Percentiles rank a stretch among this genome's conserved stretches.
Conservation (phyloP, 2,329 filamentous ascomycete genomes). For the Akanthomyces muscarius region DNA sequence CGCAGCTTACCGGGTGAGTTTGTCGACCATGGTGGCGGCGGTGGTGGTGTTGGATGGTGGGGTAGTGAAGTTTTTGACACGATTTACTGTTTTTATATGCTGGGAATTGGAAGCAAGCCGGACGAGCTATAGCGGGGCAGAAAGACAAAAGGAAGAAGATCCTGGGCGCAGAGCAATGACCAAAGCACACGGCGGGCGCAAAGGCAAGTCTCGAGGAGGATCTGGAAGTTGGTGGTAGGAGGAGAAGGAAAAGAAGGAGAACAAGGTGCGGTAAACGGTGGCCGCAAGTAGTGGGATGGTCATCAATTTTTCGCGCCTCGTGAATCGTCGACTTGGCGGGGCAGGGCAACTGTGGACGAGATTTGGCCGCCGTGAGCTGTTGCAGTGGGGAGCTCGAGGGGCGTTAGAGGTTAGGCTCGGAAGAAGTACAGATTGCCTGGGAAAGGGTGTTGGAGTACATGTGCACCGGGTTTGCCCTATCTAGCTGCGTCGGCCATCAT, state of each 20-base stretch:
- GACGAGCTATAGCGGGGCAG: neutral
- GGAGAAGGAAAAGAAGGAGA: constrained; percentile 14
- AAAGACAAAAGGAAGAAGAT: constrained; percentile 1
- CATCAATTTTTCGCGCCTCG: constrained; percentile 38
- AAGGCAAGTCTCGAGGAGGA: constrained; percentile 21
- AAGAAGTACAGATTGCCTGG: neutral
- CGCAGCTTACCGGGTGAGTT: constrained; percentile 77
- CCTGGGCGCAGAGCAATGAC: constrained; percentile 18
- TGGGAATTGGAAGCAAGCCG: neutral
- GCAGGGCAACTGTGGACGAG: constrained; percentile 22
- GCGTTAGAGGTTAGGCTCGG: neutral
- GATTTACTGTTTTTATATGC: constrained; percentile 16
- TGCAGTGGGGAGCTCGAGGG: neutral
- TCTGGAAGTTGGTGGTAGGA: constrained; percentile 5
- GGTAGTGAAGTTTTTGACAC: constrained; percentile 19
- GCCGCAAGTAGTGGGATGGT: constrained; percentile 26
- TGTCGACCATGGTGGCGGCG: constrained; percentile 69
- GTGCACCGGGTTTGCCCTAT: neutral
- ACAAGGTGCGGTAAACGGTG: constrained; percentile 23
- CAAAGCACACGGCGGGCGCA: constrained; percentile 20
- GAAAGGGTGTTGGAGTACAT: neutral
- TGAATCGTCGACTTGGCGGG: constrained; percentile 38
- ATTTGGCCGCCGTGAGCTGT: neutral
- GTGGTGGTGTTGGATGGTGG: constrained; percentile 19
- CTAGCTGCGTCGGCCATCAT: neutral